phyloP scores from a whole-genome alignment of 331 rosid genomes.

The Prunus yedoensis region DNA sequence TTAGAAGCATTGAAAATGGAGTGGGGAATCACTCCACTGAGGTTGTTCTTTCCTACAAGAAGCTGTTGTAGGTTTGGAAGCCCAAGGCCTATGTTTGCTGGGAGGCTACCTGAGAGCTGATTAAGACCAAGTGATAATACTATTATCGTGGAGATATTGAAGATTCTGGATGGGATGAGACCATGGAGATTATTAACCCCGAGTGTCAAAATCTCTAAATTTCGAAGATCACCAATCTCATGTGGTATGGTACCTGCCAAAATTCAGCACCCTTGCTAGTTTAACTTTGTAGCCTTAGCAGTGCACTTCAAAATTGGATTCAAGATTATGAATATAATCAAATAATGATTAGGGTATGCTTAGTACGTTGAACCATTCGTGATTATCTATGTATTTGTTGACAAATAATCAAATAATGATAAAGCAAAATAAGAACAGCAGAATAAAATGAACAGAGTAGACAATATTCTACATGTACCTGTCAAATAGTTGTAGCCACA shows the following conservation, averaged over 20 bases:
- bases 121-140: neutral
- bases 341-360: no score
- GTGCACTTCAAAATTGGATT: no score
- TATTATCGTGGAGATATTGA: neutral
- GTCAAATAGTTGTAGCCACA: no score
- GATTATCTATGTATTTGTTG: no score
- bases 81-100: constrained; percentile 8
- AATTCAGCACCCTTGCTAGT: neutral
- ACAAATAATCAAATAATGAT: no score
- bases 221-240: constrained; percentile 13
- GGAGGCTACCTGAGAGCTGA: constrained; percentile 4
- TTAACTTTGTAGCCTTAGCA: neutral
- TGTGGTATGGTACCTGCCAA: constrained; percentile 19
- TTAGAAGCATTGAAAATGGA: constrained; percentile 22
- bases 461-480: no score
- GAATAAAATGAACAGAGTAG: no score
- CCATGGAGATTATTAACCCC: neutral
- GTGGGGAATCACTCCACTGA: constrained; percentile 21
- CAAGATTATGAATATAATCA: no score
- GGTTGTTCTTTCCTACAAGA: neutral
- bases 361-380: no score
- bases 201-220: neutral
- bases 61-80: constrained; percentile 17
- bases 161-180: no score
- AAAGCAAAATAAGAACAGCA: no score